Evolutionary conservation across 441 rosid species (phyloP).

Genomic region (Syzygium malaccense): DNA sequence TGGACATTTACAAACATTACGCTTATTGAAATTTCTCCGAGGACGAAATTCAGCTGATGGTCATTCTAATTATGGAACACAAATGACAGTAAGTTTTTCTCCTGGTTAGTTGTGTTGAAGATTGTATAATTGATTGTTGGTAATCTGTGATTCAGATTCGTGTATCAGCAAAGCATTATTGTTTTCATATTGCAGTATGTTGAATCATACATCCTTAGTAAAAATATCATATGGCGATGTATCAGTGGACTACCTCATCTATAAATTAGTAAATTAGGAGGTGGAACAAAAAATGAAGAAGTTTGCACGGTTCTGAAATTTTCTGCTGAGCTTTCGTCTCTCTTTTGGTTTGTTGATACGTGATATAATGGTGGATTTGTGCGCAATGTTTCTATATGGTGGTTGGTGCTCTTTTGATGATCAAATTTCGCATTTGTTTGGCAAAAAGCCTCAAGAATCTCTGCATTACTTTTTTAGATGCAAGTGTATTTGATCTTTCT

Average conservation of each 20-base stretch:
- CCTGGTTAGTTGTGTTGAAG: neutral
- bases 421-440: neutral
- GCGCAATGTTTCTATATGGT: neutral
- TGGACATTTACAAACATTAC: conserved; percentile 83
- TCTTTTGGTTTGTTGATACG: neutral
- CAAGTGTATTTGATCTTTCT: neutral
- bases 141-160: neutral
- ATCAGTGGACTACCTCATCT: neutral
- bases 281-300: neutral
- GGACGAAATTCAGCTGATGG: conserved; percentile 77
- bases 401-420: neutral
- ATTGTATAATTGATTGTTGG: neutral
- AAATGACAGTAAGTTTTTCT: conserved; percentile 73
- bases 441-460: neutral
- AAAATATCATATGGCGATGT: neutral
- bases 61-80: conserved; percentile 86
- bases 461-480: neutral
- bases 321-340: neutral
- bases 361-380: neutral
- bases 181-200: neutral
- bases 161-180: neutral
- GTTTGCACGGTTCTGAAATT: neutral
- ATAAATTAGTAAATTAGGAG: neutral
- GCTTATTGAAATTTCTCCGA: conserved; percentile 83
- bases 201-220: neutral